Base-by-base conservation (phyloP, 1,284 basidiomycete genomes). In the Amylostereum areolatum region DNA sequence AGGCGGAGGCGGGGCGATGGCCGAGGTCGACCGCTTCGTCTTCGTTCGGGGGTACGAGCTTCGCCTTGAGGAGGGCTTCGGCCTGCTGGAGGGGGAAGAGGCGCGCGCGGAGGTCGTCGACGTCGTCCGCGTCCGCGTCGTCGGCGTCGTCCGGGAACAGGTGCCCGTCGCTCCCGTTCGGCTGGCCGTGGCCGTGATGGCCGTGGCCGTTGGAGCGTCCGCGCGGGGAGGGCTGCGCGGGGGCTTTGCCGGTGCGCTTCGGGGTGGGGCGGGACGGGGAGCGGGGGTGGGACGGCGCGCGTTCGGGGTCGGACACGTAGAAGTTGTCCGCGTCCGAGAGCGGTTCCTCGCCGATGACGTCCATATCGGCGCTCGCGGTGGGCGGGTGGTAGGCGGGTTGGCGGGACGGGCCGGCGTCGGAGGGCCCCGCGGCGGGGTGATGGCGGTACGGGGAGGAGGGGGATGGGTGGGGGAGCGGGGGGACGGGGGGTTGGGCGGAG, bases 11-110 rank as follows among this genome's bases (percentile, higher is more conserved):
- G 42, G 53, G 58, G 25, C 53, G 47, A 50, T 63, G 28, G 52
- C 69, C 65, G 24, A 78, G 64, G 49, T 74, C 72, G 3, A 74
- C 77, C 3, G 78, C 67, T 60, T 84, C 83, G 40, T 82, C 77
- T 61, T 87, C 84, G 60, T 77, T 75, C n/a, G 83, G 80, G 0
- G 83, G 83, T 0, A 86, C 78, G n/a, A 89, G 75, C 54, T 81
- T 83, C 1, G 82, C 78, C 37, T 88, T 83, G 47, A 89, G 78
- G 8, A 86, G 69, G 1, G 77, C 71, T 58, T 89, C 86, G 54
- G 85, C 73, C 57, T 83, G 83, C 2, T 73, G 75, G 18, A 89
- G 74, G 1, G 84, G 83, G 0, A 74, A 67, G 24, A 89, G 74
- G 43, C 80, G 77, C 60, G 73, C 62, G 52, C 73, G 73, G 47